A percentile compares a stretch with the other conserved stretches of the same genome.
Evolutionary conservation across 2,329 filamentous ascomycete species (phyloP).

Genomic region (Phyllosticta citriasiana): DNA sequence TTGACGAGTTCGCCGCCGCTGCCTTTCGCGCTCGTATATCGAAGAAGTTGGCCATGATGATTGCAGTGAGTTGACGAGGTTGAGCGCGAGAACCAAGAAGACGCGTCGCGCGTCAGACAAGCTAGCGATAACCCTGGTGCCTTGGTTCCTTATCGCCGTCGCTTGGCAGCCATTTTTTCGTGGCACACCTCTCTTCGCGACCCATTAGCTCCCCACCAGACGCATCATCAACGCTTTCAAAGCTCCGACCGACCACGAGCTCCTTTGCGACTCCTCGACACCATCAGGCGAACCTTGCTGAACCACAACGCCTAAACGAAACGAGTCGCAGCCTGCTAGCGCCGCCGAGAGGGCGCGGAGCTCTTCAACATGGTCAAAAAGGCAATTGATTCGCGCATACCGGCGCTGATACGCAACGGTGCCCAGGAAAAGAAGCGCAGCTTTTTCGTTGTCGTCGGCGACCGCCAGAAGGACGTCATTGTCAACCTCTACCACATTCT

Average conservation of each 20-base stretch:
- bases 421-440: slow-evolving; percentile 81
- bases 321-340: neutral
- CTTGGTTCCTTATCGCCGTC: neutral
- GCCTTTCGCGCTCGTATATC: slow-evolving; percentile 77
- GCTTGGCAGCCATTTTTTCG: neutral
- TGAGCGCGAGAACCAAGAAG: neutral
- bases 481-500: slow-evolving; percentile 92
- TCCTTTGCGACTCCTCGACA: neutral
- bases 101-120: neutral
- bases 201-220: neutral
- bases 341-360: slow-evolving; percentile 8
- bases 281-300: neutral
- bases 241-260: neutral
- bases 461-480: slow-evolving; percentile 91
- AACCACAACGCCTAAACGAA: neutral
- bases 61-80: slow-evolving; percentile 3
- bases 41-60: slow-evolving; percentile 79
- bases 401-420: slow-evolving; percentile 31
- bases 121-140: neutral
- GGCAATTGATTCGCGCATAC: slow-evolving; percentile 27
- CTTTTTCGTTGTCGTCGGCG: slow-evolving; percentile 95
- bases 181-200: neutral
- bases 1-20: slow-evolving; percentile 55
- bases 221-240: neutral
- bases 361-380: slow-evolving; percentile 11